These are phyloP conservation scores for Coprinellus micaceus DNA, from an alignment of 768 basidiomycete genomes.

Conservation along the genomic window DNA sequence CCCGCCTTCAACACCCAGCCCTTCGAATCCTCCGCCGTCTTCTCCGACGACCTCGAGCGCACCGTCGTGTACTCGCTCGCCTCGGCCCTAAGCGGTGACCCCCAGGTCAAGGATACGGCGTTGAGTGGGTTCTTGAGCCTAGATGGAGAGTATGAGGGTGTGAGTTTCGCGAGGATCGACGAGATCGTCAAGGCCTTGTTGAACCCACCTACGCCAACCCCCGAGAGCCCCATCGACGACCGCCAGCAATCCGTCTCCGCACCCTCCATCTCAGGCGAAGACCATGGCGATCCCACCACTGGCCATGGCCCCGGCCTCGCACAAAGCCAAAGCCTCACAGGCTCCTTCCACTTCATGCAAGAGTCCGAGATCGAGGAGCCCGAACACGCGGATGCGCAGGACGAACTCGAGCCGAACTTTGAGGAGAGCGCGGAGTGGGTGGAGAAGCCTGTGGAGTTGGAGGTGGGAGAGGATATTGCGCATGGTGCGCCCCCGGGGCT, in stretches of 20 bases:
- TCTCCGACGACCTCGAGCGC: slow-evolving; percentile 49
- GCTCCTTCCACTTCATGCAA: slow-evolving; percentile 77
- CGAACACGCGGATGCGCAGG: slow-evolving; percentile 49
- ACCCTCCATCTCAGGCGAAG: slow-evolving; percentile 17
- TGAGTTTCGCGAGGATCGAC: slow-evolving; percentile 57
- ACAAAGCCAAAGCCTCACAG: slow-evolving; percentile 30
- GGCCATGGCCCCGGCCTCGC: no score
- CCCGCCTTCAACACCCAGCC: no score
- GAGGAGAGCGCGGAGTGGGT: slow-evolving; percentile 57
- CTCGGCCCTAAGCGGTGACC: slow-evolving; percentile 53
- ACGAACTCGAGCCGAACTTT: slow-evolving; percentile 53
- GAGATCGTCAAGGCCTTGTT: slow-evolving; percentile 55
- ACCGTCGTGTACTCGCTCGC: slow-evolving; percentile 50
- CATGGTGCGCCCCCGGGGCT: slow-evolving; percentile 18
- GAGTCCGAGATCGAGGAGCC: slow-evolving; percentile 80
- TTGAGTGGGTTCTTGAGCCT: slow-evolving; percentile 55
- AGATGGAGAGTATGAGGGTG: slow-evolving; percentile 56
- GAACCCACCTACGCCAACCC: slow-evolving; percentile 42
- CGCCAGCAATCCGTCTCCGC: slow-evolving; percentile 23
- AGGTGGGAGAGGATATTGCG: slow-evolving; percentile 22
- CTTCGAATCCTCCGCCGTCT: slow-evolving; percentile 36
- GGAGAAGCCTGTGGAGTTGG: slow-evolving; percentile 41
- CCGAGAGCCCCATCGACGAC: slow-evolving; percentile 30
- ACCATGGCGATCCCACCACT: slow-evolving; percentile 25
- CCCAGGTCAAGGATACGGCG: slow-evolving; percentile 44